These are phyloP conservation scores for Phytophthora capsici DNA, from an alignment of 352 stramenopile species.

Conservation along the genomic window DNA sequence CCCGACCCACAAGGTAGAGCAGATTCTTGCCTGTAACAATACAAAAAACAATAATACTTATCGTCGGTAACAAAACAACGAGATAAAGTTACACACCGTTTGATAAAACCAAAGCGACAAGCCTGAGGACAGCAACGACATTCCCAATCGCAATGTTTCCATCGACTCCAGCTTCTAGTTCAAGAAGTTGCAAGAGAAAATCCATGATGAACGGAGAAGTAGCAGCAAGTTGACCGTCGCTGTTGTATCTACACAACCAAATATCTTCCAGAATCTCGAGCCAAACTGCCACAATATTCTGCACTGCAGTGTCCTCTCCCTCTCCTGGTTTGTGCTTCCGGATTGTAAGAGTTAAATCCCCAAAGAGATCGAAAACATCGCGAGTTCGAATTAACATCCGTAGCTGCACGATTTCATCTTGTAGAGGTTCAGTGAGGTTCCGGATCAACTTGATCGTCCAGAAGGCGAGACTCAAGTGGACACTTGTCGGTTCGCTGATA, in stretches of 20 bases:
- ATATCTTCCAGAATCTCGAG: constrained; percentile 39
- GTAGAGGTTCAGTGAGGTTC: constrained; percentile 30
- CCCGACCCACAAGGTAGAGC: constrained; percentile 2
- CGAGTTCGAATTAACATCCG: constrained; percentile 22
- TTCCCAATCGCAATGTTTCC: constrained; percentile 1
- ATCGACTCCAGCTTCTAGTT: constrained; percentile 1
- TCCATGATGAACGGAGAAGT: constrained; percentile 23
- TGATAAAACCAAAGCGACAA: constrained; percentile 26
- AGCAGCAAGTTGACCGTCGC: constrained; percentile 33
- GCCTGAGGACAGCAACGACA: constrained; percentile 20
- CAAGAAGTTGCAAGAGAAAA: constrained; percentile 22
- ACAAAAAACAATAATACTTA: too few species aligned
- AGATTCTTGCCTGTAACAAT: constrained; percentile 38
- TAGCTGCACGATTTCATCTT: constrained; percentile 3
- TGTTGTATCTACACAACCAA: constrained; percentile 45
- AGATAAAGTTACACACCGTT: constrained; percentile 24
- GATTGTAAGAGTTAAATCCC: constrained; percentile 7
- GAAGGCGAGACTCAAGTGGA: constrained; percentile 16
- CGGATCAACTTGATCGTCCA: constrained; percentile 48
- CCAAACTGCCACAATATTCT: constrained; percentile 24
- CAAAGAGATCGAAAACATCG: constrained; percentile 29
- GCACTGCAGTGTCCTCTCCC: constrained; percentile 9
- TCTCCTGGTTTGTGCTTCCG: neutral
- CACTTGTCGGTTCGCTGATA: neutral
- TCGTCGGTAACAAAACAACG: neutral